Evolutionary conservation across 768 basidiomycete species (phyloP).

Genomic region (Leccinum boreale): DNA sequence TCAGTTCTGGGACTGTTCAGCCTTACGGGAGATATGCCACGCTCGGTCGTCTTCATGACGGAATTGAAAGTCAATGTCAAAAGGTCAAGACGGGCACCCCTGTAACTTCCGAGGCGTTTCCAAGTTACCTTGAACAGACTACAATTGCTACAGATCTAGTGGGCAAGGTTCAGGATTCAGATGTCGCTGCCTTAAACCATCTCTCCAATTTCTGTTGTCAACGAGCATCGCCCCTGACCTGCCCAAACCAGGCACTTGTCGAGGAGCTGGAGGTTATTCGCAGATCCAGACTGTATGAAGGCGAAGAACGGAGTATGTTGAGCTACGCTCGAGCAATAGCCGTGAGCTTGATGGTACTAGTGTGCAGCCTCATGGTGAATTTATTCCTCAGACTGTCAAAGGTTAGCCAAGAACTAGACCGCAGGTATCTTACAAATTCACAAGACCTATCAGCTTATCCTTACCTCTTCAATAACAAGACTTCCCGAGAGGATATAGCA

Average conservation of each 20-base stretch:
- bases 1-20: conserved; percentile 39
- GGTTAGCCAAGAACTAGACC: conserved; percentile 26
- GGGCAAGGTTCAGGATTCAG: conserved; percentile 7
- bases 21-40: conserved; percentile 59
- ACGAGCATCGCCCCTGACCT: conserved; percentile 63
- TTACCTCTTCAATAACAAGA: conserved; percentile 35
- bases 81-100: conserved; percentile 12
- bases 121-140: not conserved
- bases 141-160: conserved; percentile 21
- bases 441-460: conserved; percentile 44
- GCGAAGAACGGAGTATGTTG: conserved; percentile 62
- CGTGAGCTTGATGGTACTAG: conserved; percentile 37
- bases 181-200: conserved; percentile 21
- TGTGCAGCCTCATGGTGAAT: not conserved
- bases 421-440: not conserved
- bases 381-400: conserved; percentile 41
- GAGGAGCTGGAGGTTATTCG: conserved; percentile 58
- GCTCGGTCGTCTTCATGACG: conserved; percentile 45
- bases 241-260: conserved; percentile 63
- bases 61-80: conserved; percentile 45
- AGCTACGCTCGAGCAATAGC: conserved; percentile 72
- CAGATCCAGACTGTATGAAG: conserved; percentile 59
- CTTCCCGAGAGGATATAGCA: conserved; percentile 36
- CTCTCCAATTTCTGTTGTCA: conserved; percentile 52
- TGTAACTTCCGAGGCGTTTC: not conserved